A percentile compares a stretch with the other conserved stretches of the same genome.
Evolutionary conservation across 2,329 filamentous ascomycete genomes (phyloP).

Genomic region (Stachybotrys chlorohalonatus): DNA sequence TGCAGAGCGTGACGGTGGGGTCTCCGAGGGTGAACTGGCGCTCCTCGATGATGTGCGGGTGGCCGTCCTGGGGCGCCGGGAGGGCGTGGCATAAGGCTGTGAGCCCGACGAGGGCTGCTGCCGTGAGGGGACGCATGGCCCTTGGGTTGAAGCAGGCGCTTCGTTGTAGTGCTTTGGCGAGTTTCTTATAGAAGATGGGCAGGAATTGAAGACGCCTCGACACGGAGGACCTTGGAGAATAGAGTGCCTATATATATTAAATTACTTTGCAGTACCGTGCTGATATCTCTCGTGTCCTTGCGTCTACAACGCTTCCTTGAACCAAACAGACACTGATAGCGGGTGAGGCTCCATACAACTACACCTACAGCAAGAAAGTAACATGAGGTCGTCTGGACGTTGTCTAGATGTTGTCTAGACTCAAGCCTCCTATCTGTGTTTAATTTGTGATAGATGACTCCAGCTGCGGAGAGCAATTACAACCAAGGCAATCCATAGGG

Average conservation of each 20-base stretch:
- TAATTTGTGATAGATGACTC: conserved; percentile 1
- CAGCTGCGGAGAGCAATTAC: not conserved
- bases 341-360: no score
- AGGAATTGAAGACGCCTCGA: no score
- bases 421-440: not conserved
- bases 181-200: no score
- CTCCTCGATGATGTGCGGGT: not conserved
- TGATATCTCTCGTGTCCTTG: not conserved
- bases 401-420: not conserved
- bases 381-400: not conserved
- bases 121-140: not conserved
- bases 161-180: no score
- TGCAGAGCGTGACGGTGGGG: not conserved
- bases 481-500: no score
- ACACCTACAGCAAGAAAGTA: no score
- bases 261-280: not conserved
- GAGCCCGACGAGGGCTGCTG: not conserved
- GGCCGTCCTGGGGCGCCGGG: not conserved
- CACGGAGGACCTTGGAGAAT: not conserved
- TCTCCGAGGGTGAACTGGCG: conserved; percentile 1
- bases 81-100: not conserved
- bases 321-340: no score
- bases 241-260: not conserved
- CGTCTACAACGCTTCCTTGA: not conserved
- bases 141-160: not conserved